Percentiles rank a stretch among this genome's conserved stretches.
phyloP scores from a whole-genome alignment of 495 filamentous ascomycete species.

The Neurospora sp. region DNA sequence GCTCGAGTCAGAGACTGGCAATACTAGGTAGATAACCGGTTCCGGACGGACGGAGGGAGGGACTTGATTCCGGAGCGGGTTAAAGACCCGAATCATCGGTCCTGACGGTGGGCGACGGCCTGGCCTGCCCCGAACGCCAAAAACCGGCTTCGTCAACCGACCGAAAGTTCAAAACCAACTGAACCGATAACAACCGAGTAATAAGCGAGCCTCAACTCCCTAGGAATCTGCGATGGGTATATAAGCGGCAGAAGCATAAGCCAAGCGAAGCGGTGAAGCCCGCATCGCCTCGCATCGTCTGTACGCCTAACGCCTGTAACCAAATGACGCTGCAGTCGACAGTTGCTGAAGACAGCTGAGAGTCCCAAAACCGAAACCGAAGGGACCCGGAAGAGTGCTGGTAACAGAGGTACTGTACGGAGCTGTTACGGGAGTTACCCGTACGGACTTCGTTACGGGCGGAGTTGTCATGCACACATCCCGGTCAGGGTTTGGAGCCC shows the following conservation, averaged over 20 bases:
- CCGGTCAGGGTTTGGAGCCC: background rate
- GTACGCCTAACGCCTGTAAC: background rate
- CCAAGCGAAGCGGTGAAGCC: background rate
- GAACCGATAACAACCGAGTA: background rate
- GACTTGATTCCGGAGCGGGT: too few species aligned
- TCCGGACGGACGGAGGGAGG: background rate
- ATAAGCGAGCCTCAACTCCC: background rate
- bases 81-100: too few species aligned
- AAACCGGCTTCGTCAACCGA: background rate
- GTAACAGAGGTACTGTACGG: background rate
- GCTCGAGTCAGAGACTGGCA: background rate
- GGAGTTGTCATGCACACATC: background rate
- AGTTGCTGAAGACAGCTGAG: background rate
- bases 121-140: too few species aligned
- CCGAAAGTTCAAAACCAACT: background rate
- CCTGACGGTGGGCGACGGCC: too few species aligned
- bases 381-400: background rate
- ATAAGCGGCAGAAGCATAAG: background rate
- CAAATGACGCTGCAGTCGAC: background rate
- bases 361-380: background rate
- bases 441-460: background rate
- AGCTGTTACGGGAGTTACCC: background rate
- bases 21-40: background rate
- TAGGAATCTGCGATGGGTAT: too few species aligned
- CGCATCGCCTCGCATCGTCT: background rate